Base-by-base conservation (phyloP, 768 basidiomycete species). In the Calvatia gigantea region DNA sequence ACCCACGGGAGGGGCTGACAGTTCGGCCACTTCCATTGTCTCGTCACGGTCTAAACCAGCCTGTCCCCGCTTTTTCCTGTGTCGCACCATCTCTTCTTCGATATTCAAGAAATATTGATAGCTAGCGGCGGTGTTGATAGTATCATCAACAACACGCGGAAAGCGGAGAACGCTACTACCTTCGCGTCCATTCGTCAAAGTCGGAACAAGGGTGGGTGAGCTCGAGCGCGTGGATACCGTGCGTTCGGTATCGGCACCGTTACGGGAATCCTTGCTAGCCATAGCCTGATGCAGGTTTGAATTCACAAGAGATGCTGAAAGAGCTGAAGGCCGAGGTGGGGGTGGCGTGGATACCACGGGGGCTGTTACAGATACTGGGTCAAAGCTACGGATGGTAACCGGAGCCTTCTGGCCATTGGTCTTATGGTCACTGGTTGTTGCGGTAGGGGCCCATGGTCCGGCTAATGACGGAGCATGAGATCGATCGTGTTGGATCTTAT, bases 231-330 rank as follows among this genome's bases (percentile, higher is more conserved):
- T 65, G 31, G 72, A 66, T n/a, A 62, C 61, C 8, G 63, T 61
- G 66, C 67, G 31, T 51, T 61, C 29, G 60, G 58, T 60, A 51
- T 44, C 62, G 38, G 15, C 56, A 28, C 25, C 64, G 59, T 28
- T 62, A 44, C 32, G 63, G 42, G 25, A 59, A 58, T 64, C 64
- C 42, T 59, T 59, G 49, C 54, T 62, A 21, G 73, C 72, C 54
- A 68, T 76, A 4, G 81, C 78, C 61, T 82, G 73, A 56, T 86
- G 78, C 60, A 88, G 82, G 14, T 72, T 70, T 17, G 85, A 76
- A 19, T 79, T 80, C 5, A 77, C 82, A 41, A 90, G 73, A 31
- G 88, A 89, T n/a, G 81, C 81, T 17, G 88, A 89, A 39, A 91
- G 78, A 4, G 84, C 81, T 50, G 88, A 91, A 29, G 76, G 58